Conservation (phyloP, 2,329 filamentous ascomycete species). For the Epichloe amarillans region DNA sequence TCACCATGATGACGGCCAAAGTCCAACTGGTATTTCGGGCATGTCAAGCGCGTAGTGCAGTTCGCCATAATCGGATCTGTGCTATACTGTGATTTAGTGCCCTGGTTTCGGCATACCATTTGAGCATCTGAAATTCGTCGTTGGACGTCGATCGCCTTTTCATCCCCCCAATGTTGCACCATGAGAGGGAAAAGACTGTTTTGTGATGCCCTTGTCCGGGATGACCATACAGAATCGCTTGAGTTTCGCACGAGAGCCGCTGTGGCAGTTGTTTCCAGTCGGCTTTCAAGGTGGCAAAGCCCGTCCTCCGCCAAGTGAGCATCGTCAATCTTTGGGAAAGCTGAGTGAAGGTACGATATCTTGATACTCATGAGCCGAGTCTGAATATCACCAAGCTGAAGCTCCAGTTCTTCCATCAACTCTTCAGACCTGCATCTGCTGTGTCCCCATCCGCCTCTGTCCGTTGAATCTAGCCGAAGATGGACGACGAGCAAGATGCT, state of each 20-base stretch:
- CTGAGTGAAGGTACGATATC: slow-evolving; percentile 43
- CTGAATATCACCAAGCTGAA: slow-evolving; percentile 35
- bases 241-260: slow-evolving; percentile 38
- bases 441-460: slow-evolving; percentile 10
- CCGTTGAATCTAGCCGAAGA: slow-evolving; percentile 20
- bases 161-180: slow-evolving; percentile 33
- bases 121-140: slow-evolving; percentile 7
- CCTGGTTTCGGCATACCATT: neutral
- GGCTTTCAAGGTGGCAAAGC: slow-evolving; percentile 30
- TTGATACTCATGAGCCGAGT: slow-evolving; percentile 38
- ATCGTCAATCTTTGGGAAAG: slow-evolving; percentile 28
- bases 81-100: neutral
- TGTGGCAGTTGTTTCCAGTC: slow-evolving; percentile 37
- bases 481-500: slow-evolving; percentile 36
- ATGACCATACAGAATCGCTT: slow-evolving; percentile 37
- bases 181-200: slow-evolving; percentile 32
- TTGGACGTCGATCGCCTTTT: slow-evolving; percentile 21
- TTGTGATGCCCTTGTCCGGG: slow-evolving; percentile 21
- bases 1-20: neutral
- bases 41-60: neutral
- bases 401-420: slow-evolving; percentile 45
- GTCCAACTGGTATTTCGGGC: neutral
- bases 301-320: slow-evolving; percentile 14
- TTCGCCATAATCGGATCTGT: neutral
- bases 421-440: slow-evolving; percentile 34